Conservation (phyloP, 2,329 filamentous ascomycete genomes). For the Cercospora sp. region DNA sequence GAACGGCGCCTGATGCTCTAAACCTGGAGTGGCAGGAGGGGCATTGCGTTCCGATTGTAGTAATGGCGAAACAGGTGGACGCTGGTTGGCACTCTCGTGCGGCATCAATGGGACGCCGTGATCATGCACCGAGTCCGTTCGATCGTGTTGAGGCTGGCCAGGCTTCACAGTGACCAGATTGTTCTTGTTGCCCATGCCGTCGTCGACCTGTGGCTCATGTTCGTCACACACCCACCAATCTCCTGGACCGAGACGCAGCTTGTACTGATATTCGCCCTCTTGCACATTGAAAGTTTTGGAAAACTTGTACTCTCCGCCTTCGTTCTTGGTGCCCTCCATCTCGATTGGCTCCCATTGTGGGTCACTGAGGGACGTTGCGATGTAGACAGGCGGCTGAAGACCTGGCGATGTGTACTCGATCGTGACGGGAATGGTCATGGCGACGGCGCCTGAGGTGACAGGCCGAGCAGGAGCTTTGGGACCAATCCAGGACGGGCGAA, state of each 20-base stretch:
- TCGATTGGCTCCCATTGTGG: slow-evolving; percentile 67
- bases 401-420: slow-evolving; percentile 63
- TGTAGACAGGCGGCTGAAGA: slow-evolving; percentile 65
- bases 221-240: slow-evolving; percentile 73
- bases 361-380: slow-evolving; percentile 68
- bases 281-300: slow-evolving; percentile 56
- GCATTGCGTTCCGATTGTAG: slow-evolving; percentile 6
- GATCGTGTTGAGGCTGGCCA: slow-evolving; percentile 17
- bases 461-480: slow-evolving; percentile 24
- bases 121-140: slow-evolving; percentile 14
- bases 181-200: slow-evolving; percentile 56
- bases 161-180: slow-evolving; percentile 46
- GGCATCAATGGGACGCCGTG: slow-evolving; percentile 15
- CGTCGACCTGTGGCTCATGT: slow-evolving; percentile 55
- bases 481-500: slow-evolving; percentile 36
- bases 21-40: not conserved
- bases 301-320: slow-evolving; percentile 58
- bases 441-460: slow-evolving; percentile 23
- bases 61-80: slow-evolving; percentile 7
- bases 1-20: slow-evolving; percentile 32
- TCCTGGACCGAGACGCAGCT: slow-evolving; percentile 66
- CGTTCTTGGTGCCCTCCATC: slow-evolving; percentile 57
- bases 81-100: slow-evolving; percentile 11
- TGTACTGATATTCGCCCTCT: slow-evolving; percentile 68
- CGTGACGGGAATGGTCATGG: slow-evolving; percentile 48